phyloP scores from a whole-genome alignment of 2,329 filamentous ascomycete species.

The Ophidiomyces ophidiicola region DNA sequence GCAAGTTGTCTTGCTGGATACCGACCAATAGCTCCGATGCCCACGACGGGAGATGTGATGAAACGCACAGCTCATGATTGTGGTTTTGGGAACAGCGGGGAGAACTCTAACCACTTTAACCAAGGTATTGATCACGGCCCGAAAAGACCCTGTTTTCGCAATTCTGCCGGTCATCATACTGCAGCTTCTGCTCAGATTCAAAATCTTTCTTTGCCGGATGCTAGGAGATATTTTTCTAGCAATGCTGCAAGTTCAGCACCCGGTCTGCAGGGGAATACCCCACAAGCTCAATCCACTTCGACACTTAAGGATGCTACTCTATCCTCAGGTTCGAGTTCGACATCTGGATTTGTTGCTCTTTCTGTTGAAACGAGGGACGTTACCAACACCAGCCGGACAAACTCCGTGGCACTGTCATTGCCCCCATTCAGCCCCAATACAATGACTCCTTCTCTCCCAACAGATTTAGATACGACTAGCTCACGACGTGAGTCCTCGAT shows the following conservation, averaged over 20 bases:
- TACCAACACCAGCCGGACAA: neutral
- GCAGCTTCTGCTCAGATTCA: neutral
- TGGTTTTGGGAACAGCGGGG: neutral
- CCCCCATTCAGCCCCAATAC: neutral
- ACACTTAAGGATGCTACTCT: too few relatives aligned
- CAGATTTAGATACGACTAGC: conserved; percentile 1
- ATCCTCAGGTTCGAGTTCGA: neutral
- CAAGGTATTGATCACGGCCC: too few relatives aligned
- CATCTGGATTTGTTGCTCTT: neutral
- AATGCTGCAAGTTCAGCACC: too few relatives aligned
- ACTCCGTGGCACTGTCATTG: neutral
- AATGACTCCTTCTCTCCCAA: neutral
- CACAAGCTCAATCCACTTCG: too few relatives aligned
- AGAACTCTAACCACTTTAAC: too few relatives aligned
- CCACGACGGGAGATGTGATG: neutral
- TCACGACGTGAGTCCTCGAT: conserved; percentile 9
- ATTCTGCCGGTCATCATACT: neutral
- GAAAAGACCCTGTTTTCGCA: neutral
- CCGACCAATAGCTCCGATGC: conserved; percentile 1
- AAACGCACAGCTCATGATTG: conserved; percentile 2
- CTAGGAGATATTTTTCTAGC: too few relatives aligned
- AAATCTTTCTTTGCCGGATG: too few relatives aligned
- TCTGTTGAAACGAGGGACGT: neutral
- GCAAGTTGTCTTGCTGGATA: neutral
- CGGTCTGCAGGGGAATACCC: too few relatives aligned